phyloP scores from a whole-genome alignment of 2,329 filamentous ascomycete species.

The Cytospora piceae region DNA sequence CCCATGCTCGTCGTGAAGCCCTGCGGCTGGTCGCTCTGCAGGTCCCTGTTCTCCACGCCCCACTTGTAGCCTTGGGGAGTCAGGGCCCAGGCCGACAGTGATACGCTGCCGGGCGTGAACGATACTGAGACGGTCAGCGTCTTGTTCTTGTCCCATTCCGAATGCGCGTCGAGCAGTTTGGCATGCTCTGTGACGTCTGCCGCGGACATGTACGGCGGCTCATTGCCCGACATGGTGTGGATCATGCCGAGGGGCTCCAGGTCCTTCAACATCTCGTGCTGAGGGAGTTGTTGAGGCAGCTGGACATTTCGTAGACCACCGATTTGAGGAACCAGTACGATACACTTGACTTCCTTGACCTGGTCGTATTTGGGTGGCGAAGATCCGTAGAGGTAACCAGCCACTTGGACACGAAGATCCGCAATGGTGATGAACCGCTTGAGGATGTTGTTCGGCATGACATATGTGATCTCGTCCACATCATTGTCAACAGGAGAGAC shows the following conservation, averaged over 20 bases:
- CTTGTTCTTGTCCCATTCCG: slow-evolving; percentile 80
- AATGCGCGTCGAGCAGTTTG: slow-evolving; percentile 82
- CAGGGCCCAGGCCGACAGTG: slow-evolving; percentile 88
- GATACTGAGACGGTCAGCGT: slow-evolving; percentile 94
- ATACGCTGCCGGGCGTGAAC: slow-evolving; percentile 96
- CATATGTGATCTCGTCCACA: slow-evolving; percentile 89
- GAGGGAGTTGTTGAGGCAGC: slow-evolving; percentile 84
- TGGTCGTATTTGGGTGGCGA: slow-evolving; percentile 94
- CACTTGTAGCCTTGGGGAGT: slow-evolving; percentile 94
- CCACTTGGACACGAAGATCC: slow-evolving; percentile 93
- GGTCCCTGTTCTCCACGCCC: slow-evolving; percentile 95
- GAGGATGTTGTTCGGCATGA: slow-evolving; percentile 98
- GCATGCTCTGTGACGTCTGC: slow-evolving; percentile 94
- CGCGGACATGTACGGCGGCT: slow-evolving; percentile 94
- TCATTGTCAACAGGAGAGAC: slow-evolving; percentile 95
- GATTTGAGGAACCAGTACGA: slow-evolving; percentile 97
- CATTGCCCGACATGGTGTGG: slow-evolving; percentile 92
- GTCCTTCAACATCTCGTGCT: slow-evolving; percentile 84
- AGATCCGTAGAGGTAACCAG: slow-evolving; percentile 90
- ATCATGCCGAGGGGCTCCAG: slow-evolving; percentile 94
- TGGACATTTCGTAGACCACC: slow-evolving; percentile 91
- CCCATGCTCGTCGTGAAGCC: slow-evolving; percentile 93
- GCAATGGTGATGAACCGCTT: slow-evolving; percentile 98
- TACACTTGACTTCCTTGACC: slow-evolving; percentile 95
- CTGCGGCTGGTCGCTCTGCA: slow-evolving; percentile 87